These are phyloP conservation scores for Nicotiana obtusifolia DNA, from an alignment of 257 asterid genomes.

Conservation along the genomic window DNA sequence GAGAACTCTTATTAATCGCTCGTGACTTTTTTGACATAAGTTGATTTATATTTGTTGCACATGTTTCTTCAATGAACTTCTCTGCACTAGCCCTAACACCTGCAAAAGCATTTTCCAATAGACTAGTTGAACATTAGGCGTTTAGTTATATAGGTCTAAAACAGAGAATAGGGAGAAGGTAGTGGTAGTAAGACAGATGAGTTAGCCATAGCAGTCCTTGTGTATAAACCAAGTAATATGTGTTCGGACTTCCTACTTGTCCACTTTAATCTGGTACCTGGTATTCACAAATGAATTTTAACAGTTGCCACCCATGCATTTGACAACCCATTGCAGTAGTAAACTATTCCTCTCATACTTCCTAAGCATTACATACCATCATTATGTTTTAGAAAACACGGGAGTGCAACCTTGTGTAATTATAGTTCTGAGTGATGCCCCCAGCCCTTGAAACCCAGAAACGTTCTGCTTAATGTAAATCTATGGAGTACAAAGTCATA, in stretches of 20 bases:
- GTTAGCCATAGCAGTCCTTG: background rate
- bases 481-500: background rate
- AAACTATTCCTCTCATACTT: background rate
- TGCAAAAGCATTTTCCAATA: slow-evolving; percentile 29
- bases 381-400: background rate
- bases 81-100: slow-evolving; percentile 84
- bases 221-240: background rate
- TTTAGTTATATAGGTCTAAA: background rate
- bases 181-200: background rate
- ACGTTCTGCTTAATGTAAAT: background rate
- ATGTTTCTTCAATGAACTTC: slow-evolving; percentile 56
- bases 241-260: background rate
- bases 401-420: background rate
- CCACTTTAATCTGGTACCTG: background rate
- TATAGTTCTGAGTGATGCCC: background rate
- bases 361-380: background rate
- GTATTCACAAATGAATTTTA: background rate
- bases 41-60: slow-evolving; percentile 54
- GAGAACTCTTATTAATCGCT: slow-evolving; percentile 50
- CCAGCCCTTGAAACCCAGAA: background rate
- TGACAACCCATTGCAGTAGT: slow-evolving; percentile 5
- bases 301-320: background rate
- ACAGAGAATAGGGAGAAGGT: background rate
- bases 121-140: background rate
- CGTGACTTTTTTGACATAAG: slow-evolving; percentile 49